phyloP scores from a whole-genome alignment of 2,329 filamentous ascomycete genomes.

The Dactylellina cionopaga region DNA sequence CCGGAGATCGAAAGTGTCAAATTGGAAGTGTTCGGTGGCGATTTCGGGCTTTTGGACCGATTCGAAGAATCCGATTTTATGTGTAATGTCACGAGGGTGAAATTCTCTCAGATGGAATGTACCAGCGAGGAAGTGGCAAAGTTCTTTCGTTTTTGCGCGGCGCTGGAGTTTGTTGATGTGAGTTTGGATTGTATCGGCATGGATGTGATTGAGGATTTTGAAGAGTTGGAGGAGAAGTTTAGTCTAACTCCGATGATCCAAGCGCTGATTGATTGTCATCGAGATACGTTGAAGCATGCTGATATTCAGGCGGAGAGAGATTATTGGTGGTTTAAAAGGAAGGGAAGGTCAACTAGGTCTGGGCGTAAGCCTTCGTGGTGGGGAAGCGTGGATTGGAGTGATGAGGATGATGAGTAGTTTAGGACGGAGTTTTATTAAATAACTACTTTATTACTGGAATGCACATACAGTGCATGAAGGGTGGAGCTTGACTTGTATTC shows the following conservation, averaged over 20 bases:
- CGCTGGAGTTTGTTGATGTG: constrained; percentile 19
- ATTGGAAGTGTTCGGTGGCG: constrained; percentile 13
- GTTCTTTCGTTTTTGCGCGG: constrained; percentile 24
- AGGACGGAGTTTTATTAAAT: not conserved
- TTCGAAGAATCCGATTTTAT: constrained; percentile 8
- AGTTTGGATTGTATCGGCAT: constrained; percentile 20
- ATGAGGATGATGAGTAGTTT: not conserved
- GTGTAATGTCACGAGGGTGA: constrained; percentile 1
- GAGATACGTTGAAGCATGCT: constrained; percentile 13
- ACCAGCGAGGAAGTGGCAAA: not conserved
- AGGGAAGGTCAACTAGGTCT: constrained; percentile 7
- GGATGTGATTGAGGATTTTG: constrained; percentile 14
- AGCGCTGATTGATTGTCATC: constrained; percentile 22
- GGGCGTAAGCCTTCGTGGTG: constrained; percentile 36
- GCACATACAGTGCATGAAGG: too few species aligned
- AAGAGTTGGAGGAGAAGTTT: constrained; percentile 42
- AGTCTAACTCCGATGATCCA: not conserved
- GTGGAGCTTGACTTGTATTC: too few species aligned
- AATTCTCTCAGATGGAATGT: constrained; percentile 20
- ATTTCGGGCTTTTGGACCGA: constrained; percentile 1
- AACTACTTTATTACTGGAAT: too few species aligned
- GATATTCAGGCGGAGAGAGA: constrained; percentile 26
- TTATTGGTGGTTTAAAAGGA: constrained; percentile 44
- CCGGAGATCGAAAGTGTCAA: constrained; percentile 15
- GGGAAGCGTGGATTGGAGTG: constrained; percentile 24